phyloP scores from a whole-genome alignment of 2,329 filamentous ascomycete genomes.

The Botrytis pseudocinerea region DNA sequence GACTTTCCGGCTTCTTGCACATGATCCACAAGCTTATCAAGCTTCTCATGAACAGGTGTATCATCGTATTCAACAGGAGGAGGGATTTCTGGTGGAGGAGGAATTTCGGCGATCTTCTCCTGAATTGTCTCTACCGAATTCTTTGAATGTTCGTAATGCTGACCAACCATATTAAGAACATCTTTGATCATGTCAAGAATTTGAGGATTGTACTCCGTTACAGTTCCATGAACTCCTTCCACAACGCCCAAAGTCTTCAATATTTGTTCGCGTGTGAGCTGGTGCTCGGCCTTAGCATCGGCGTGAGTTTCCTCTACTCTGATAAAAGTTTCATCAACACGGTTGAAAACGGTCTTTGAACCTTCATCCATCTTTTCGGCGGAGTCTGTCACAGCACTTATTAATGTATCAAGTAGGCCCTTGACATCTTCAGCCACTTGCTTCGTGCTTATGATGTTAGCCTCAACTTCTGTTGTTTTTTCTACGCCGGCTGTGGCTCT shows the following conservation, averaged over 20 bases:
- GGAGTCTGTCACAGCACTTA: conserved; percentile 75
- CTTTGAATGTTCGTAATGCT: conserved; percentile 89
- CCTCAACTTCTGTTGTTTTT: conserved; percentile 70
- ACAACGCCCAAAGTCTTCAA: conserved; percentile 72
- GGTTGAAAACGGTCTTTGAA: conserved; percentile 80
- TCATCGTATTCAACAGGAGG: conserved; percentile 66
- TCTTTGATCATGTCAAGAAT: conserved; percentile 85
- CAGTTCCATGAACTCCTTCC: conserved; percentile 73
- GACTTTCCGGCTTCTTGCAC: conserved; percentile 67
- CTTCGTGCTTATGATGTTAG: conserved; percentile 73
- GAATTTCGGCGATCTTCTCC: conserved; percentile 57
- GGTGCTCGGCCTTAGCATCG: conserved; percentile 75
- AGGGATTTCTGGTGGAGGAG: conserved; percentile 54
- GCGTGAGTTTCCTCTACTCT: conserved; percentile 75
- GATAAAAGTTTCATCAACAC: conserved; percentile 74
- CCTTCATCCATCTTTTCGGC: conserved; percentile 86
- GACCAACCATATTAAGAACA: conserved; percentile 75
- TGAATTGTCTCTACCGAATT: conserved; percentile 57
- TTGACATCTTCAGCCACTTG: conserved; percentile 84
- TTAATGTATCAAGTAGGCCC: conserved; percentile 80
- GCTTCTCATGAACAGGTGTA: conserved; percentile 57
- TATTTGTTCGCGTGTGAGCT: conserved; percentile 78
- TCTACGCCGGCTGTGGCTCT: conserved; percentile 73
- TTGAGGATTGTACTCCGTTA: conserved; percentile 83
- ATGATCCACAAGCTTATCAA: conserved; percentile 60